A percentile compares a stretch with the other conserved stretches of the same genome.
Conservation (phyloP, 2,329 filamentous ascomycete genomes). For the Herpotrichia juniperi region DNA sequence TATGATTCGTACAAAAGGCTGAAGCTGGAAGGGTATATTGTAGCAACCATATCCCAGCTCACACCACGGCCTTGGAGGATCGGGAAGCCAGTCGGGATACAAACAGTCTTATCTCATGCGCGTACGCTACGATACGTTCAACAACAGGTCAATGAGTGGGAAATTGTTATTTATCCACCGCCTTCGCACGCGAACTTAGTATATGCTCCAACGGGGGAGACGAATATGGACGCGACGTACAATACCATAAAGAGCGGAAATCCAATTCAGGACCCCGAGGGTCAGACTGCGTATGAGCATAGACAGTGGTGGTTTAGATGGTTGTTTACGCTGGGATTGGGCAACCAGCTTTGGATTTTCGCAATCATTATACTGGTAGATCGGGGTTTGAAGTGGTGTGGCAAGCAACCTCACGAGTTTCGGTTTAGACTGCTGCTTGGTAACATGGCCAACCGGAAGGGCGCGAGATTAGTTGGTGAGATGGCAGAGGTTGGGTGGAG, state of each 20-base stretch:
- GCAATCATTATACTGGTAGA: not conserved
- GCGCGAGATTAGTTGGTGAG: conserved; percentile 1
- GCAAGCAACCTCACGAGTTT: not conserved
- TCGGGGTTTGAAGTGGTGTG: not conserved
- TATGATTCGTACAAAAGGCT: not conserved
- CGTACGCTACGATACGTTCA: conserved; percentile 1
- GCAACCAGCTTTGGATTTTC: not conserved
- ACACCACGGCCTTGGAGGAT: conserved; percentile 2
- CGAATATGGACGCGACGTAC: conserved; percentile 1
- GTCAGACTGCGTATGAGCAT: not conserved
- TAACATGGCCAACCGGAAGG: conserved; percentile 2
- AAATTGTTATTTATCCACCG: conserved; percentile 1
- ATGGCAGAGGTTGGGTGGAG: not conserved
- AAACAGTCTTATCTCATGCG: conserved; percentile 2
- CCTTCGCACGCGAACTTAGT: not conserved
- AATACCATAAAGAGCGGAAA: conserved; percentile 6
- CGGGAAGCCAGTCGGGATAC: conserved; percentile 1
- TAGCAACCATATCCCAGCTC: conserved; percentile 5
- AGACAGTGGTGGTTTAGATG: conserved; percentile 7
- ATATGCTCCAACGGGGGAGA: conserved; percentile 7
- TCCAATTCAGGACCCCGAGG: not conserved
- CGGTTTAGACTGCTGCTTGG: not conserved
- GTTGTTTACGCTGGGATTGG: not conserved
- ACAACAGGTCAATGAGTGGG: conserved; percentile 9
- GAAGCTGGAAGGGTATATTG: not conserved